Evolutionary conservation across 345 rosid genomes (phyloP), one percentile per base, ranked within the genome.

Genomic region (Eucalyptus marginata): DNA sequence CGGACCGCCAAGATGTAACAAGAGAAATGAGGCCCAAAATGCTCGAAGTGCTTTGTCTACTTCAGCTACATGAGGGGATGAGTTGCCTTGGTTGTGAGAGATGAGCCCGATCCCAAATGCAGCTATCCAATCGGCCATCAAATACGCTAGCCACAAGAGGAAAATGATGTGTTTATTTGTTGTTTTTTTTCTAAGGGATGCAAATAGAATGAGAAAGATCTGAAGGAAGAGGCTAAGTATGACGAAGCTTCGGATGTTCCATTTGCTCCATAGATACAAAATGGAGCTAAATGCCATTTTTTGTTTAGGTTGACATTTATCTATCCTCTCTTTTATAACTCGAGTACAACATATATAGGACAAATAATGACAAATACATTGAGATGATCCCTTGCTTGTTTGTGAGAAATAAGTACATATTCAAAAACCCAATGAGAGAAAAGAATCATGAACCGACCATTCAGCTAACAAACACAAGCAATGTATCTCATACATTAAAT

Each of bases 101-200:
- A 68, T 33, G 1, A 68, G 80, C 80, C 80, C 24, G 2, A 68
- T 68, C 7, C 44, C 80, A 33, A 31, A 33, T 68, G 1, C 7
- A 17, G 24, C 80, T 17, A 33, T 2, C 25, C 2, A 68, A 17
- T 33, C 25, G 5, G 24, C 44, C 2, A 9, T 68, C 43, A 33
- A 33, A 68, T 33, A 68, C 1, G 44, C 80, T 0, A 33, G 0
- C 80, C 80, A 68, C 6, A 68, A 68, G 80, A 17, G 80, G 44
- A 17, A 66, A 31, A 36, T 2, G 1, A 68, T 33, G 0, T 6
- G 0, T 0, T 16, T 8, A 4, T 68, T 68, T 5, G 1, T 1
- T 33, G 2, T 33, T 68, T 68, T 68, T 7, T 68, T 68, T 68
- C 44, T 36, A 17, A 33, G 7, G 13, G 80, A 13, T 68, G 80